Evolutionary conservation across 2,329 filamentous ascomycete species (phyloP).

Genomic region (Penicillium hesseltinei): DNA sequence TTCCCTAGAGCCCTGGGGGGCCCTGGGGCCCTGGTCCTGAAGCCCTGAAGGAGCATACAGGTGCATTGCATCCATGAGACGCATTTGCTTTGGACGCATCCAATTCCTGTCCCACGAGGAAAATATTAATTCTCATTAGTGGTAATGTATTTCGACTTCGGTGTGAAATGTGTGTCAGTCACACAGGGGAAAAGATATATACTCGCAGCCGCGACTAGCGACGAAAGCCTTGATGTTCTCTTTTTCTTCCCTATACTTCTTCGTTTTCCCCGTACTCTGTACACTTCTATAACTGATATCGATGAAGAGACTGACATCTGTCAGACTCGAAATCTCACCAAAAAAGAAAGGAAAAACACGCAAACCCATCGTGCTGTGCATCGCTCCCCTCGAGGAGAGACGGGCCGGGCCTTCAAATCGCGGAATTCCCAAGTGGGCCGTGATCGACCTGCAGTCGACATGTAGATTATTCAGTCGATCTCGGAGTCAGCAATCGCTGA

Average conservation of each 20-base stretch:
- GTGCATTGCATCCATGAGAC: conserved; percentile 11
- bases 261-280: background rate
- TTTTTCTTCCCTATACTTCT: background rate
- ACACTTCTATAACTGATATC: background rate
- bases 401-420: conserved; percentile 26
- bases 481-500: conserved; percentile 8
- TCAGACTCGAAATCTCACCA: conserved; percentile 2
- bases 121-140: conserved; percentile 10
- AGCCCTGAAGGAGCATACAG: conserved; percentile 3
- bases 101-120: conserved; percentile 12
- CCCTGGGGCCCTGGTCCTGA: background rate
- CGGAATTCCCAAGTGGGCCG: conserved; percentile 23
- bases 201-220: conserved; percentile 26
- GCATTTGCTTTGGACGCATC: conserved; percentile 12
- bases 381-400: conserved; percentile 22
- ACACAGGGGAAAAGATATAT: conserved; percentile 8
- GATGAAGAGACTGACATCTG: conserved; percentile 8
- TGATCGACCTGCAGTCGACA: conserved; percentile 23
- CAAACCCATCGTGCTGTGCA: conserved; percentile 10
- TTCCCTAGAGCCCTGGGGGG: too few relatives aligned
- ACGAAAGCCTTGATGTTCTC: background rate
- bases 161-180: conserved; percentile 11
- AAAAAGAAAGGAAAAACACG: conserved; percentile 9
- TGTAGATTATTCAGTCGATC: conserved; percentile 19
- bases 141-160: conserved; percentile 11